These are phyloP conservation scores for Fraxinus anomala DNA, from an alignment of 257 asterid species.

Conservation along the genomic window DNA sequence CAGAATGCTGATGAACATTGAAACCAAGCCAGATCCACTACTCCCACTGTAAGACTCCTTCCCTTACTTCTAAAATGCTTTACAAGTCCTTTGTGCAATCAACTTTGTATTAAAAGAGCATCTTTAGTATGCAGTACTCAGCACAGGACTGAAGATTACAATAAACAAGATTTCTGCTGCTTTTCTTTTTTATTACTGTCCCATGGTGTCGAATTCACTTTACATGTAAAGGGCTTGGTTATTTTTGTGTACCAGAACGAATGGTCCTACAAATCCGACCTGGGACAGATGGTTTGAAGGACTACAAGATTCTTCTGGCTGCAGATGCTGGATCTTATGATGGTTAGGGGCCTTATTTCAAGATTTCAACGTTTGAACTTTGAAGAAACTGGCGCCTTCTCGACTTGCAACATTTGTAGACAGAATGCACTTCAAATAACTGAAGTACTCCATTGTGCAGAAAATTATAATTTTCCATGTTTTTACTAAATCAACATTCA, in stretches of 20 bases:
- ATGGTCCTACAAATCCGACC: slow-evolving; percentile 66
- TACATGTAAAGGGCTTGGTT: background rate
- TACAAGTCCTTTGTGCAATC: background rate
- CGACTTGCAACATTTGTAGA: slow-evolving; percentile 18
- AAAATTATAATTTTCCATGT: slow-evolving; percentile 7
- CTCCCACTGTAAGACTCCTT: slow-evolving; percentile 67
- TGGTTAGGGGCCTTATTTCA: slow-evolving; percentile 12
- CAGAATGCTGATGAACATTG: slow-evolving; percentile 66
- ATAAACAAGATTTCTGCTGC: background rate
- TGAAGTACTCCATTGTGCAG: slow-evolving; percentile 34
- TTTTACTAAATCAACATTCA: background rate
- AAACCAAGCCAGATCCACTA: slow-evolving; percentile 77
- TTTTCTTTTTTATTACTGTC: background rate
- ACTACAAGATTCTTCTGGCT: slow-evolving; percentile 72
- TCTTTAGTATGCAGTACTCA: background rate
- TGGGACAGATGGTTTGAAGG: slow-evolving; percentile 99
- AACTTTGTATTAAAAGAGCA: slow-evolving; percentile 2
- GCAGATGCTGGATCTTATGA: slow-evolving; percentile 92
- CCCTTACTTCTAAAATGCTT: slow-evolving; percentile 11
- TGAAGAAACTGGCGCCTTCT: slow-evolving; percentile 19
- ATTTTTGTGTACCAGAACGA: slow-evolving; percentile 55
- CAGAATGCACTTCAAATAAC: slow-evolving; percentile 14
- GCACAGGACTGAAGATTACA: background rate
- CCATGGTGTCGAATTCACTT: background rate
- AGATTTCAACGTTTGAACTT: slow-evolving; percentile 14